Conservation (phyloP, 2,329 filamentous ascomycete genomes). For the Rhexocercosporidium sp. region DNA sequence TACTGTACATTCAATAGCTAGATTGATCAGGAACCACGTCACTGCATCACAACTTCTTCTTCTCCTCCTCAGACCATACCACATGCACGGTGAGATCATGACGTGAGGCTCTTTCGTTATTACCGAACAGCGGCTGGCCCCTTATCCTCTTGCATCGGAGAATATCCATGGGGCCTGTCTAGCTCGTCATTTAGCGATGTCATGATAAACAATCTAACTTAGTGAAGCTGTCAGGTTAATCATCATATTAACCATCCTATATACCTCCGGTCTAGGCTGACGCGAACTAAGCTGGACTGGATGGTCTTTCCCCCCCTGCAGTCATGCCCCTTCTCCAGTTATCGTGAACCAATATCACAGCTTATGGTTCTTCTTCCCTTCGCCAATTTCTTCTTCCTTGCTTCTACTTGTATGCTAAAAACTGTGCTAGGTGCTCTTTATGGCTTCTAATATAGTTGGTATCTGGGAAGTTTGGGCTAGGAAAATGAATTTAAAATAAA, state of each 20-base stretch:
- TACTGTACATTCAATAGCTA: constrained; percentile 21
- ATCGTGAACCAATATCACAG: too few species aligned
- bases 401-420: too few species aligned
- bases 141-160: constrained; percentile 10
- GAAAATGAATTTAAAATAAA: too few species aligned
- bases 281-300: neutral
- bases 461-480: too few species aligned
- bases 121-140: neutral
- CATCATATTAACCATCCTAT: neutral
- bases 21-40: constrained; percentile 16
- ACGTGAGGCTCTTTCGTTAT: neutral
- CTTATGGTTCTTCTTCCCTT: too few species aligned
- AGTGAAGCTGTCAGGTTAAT: neutral
- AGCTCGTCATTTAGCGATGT: neutral
- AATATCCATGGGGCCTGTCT: neutral
- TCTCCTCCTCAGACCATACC: neutral
- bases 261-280: neutral
- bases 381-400: too few species aligned
- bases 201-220: neutral
- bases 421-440: too few species aligned
- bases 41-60: neutral
- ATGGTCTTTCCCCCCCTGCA: neutral
- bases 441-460: too few species aligned
- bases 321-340: too few species aligned
- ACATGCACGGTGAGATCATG: constrained; percentile 5